Conservation (phyloP, 805 yeast species). For the Saccharomycopsis fermentans region DNA sequence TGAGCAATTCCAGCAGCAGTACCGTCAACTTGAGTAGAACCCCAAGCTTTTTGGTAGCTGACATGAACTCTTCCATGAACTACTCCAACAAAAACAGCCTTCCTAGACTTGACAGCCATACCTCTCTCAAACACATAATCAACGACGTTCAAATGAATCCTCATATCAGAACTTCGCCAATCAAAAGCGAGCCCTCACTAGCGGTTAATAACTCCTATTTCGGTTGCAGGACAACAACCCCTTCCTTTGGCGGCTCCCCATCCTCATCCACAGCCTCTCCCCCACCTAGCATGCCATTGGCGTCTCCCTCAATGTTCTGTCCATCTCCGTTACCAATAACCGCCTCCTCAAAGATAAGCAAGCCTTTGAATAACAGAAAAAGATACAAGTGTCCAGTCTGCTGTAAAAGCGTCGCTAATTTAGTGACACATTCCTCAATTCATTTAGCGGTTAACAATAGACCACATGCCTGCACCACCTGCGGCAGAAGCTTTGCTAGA, state of each 20-base stretch:
- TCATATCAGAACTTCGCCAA: not conserved
- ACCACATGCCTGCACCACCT: slow-evolving; percentile 56
- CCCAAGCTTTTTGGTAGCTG: not conserved
- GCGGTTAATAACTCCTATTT: not conserved
- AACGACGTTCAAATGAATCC: not conserved
- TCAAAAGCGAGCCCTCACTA: not conserved
- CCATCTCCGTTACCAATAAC: not conserved
- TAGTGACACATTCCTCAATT: slow-evolving; percentile 64
- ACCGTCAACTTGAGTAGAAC: not conserved
- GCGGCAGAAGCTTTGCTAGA: slow-evolving; percentile 79
- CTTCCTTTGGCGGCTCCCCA: not conserved
- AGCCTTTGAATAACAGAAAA: slow-evolving; percentile 28
- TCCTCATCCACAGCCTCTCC: not conserved
- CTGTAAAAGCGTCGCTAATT: slow-evolving; percentile 50
- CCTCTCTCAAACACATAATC: not conserved
- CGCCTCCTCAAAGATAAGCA: not conserved
- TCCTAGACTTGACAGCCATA: not conserved
- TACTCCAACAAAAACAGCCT: not conserved
- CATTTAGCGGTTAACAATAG: slow-evolving; percentile 48
- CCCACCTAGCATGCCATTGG: not conserved
- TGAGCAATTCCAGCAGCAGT: not conserved
- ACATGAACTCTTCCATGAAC: not conserved
- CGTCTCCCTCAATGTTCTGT: not conserved
- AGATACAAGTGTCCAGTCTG: slow-evolving; percentile 70
- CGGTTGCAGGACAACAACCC: not conserved